Conservation (phyloP, 257 asterid species). For the Nyctanthes arbortristis region DNA sequence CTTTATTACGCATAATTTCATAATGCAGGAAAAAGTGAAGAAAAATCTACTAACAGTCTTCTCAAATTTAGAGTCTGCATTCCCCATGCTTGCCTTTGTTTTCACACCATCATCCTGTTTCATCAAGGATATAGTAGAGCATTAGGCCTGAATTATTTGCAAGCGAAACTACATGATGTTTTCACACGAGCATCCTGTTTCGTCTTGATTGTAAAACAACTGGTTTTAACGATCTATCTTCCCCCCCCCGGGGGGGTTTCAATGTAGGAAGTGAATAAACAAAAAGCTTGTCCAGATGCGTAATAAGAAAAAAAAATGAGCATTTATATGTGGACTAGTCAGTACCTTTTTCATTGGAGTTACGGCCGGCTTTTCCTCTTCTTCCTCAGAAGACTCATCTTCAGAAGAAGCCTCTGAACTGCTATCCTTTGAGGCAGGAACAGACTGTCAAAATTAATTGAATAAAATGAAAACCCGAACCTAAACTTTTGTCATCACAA, state of each 20-base stretch:
- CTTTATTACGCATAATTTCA: too few species aligned
- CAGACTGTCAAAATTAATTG: slow-evolving; percentile 21
- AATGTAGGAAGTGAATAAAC: too few species aligned
- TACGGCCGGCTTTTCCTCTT: slow-evolving; percentile 40
- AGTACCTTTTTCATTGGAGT: slow-evolving; percentile 48
- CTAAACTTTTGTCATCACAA: background rate
- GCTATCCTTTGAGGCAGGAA: slow-evolving; percentile 23
- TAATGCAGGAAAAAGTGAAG: too few species aligned
- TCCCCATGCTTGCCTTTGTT: slow-evolving; percentile 37
- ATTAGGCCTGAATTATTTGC: too few species aligned
- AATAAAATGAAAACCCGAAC: background rate
- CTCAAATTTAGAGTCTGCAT: slow-evolving; percentile 7
- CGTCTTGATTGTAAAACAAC: too few species aligned
- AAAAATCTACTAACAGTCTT: slow-evolving; percentile 41
- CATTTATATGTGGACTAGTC: background rate
- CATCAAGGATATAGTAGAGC: too few species aligned
- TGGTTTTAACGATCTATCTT: too few species aligned
- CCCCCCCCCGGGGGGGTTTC: too few species aligned
- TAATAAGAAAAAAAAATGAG: too few species aligned
- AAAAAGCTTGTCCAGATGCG: too few species aligned
- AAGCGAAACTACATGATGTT: too few species aligned
- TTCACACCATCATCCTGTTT: slow-evolving; percentile 56
- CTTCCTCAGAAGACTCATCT: slow-evolving; percentile 57
- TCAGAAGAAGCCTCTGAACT: slow-evolving; percentile 52
- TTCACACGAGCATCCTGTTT: too few species aligned